Base-by-base conservation (phyloP, 164 flowering plant genomes). In the Akebia trifoliata region DNA sequence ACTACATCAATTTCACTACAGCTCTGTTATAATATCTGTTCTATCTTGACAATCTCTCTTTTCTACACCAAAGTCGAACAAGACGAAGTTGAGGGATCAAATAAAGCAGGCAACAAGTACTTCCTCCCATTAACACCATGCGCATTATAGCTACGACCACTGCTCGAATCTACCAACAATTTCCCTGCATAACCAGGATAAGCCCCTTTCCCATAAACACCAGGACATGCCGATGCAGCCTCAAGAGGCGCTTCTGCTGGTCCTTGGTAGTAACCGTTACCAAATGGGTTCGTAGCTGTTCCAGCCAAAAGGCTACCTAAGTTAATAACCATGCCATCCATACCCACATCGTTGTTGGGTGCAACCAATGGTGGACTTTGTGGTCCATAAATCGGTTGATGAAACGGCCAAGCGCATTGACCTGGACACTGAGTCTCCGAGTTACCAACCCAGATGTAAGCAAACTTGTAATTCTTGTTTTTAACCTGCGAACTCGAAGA, bases 101-200 rank as follows among this genome's bases (percentile, higher is more conserved):
- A 79, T 44, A 81, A 12, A 3, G 86, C 82, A 25, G 84, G 86
- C 20, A 79, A 69, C 70, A 81, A 32, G 59, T 55, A 83, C 73
- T 78, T 81, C 60, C 85, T 58, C 3, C 79, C 82, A 48, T 70
- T 72, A 0, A 22, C 69, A 8, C 85, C 88, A n/a, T 70, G 12
- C 1, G 84, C 85, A 42, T 83, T 83, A 50, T 64, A 83, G 65
- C 88, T 77, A 5, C 74, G 85, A 7, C 85, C 81, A 0, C 74
- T 75, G 0, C 67, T 53, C 2, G 63, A 2, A 24, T 83, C 88
- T 39, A 79, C 75, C 63, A 80, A 46, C 17, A 81, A 2, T 10
- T 74, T 28, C 2, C 88, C 88, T 0, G 88, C 72, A 24, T 83
- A 78, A 2, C 88, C 85, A 20, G 85, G 82, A 43, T 76, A 83